Percentiles rank a stretch among this genome's conserved stretches.
Evolutionary conservation across 805 yeast species (phyloP).

Genomic region (Middelhovenomyces tepae): DNA sequence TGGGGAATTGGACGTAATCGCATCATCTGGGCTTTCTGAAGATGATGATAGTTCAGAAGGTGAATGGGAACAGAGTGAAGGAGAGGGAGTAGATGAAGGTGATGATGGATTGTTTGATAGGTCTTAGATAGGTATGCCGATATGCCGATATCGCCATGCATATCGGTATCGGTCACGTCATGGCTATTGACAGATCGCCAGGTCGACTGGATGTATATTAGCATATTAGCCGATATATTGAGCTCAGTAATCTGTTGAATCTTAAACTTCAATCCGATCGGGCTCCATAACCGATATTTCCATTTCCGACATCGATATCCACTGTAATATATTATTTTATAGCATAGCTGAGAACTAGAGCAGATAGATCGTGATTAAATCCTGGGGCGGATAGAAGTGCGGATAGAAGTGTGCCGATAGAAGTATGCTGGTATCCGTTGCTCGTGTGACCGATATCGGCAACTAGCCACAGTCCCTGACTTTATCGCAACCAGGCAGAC

Average conservation of each 20-base stretch:
- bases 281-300: neutral
- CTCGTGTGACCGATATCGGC: too few relatives aligned
- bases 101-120: slow-evolving; percentile 60
- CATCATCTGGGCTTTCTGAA: slow-evolving; percentile 19
- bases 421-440: too few relatives aligned
- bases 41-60: slow-evolving; percentile 29
- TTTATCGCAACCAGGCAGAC: too few relatives aligned
- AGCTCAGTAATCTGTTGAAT: neutral
- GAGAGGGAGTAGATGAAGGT: slow-evolving; percentile 35
- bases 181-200: neutral
- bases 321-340: too few relatives aligned
- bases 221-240: neutral
- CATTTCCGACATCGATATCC: neutral
- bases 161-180: too few relatives aligned
- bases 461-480: too few relatives aligned
- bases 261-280: neutral
- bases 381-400: too few relatives aligned
- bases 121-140: slow-evolving; percentile 11
- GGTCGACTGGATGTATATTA: neutral
- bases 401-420: too few relatives aligned
- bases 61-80: slow-evolving; percentile 33
- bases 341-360: too few relatives aligned
- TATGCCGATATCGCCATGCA: too few relatives aligned
- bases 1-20: slow-evolving; percentile 20
- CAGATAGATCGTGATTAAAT: too few relatives aligned